phyloP scores from a whole-genome alignment of 352 stramenopile species.

The Phytophthora meadii region DNA sequence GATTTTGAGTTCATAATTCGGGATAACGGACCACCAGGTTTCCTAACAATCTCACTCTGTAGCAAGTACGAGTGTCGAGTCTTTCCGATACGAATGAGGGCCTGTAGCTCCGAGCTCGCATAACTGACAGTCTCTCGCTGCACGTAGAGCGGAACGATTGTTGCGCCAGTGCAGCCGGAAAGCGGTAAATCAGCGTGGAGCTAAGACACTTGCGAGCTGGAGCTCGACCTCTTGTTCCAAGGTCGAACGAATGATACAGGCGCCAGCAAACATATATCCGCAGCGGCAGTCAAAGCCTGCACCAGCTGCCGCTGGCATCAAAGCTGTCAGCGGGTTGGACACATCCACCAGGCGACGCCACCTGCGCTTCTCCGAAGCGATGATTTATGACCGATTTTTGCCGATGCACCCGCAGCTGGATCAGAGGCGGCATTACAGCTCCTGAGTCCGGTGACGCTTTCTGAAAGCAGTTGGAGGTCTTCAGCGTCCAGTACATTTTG shows the following conservation, averaged over 20 bases:
- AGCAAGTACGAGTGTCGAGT: constrained; percentile 17
- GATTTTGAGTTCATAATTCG: constrained; percentile 21
- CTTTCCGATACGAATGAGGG: constrained; percentile 30
- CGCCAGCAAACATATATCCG: constrained; percentile 27
- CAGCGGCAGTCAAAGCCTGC: constrained; percentile 5
- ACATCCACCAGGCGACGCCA: constrained; percentile 22
- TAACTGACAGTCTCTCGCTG: constrained; percentile 3
- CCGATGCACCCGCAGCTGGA: constrained; percentile 19
- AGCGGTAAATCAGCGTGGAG: constrained; percentile 2
- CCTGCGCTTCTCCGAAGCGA: constrained; percentile 16
- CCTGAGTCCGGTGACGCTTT: constrained; percentile 23
- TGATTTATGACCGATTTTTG: constrained; percentile 37
- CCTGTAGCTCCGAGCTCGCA: constrained; percentile 8
- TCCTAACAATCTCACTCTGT: background rate
- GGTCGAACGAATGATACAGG: constrained; percentile 39
- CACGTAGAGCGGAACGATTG: constrained; percentile 2
- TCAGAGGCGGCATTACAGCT: constrained; percentile 22
- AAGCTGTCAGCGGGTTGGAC: constrained; percentile 20
- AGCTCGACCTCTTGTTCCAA: constrained; percentile 25
- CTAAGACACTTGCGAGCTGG: no score
- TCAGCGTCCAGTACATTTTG: constrained; percentile 11
- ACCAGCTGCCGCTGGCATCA: constrained; percentile 11
- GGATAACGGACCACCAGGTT: constrained; percentile 8
- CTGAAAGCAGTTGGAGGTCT: constrained; percentile 23
- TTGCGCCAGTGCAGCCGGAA: background rate